Evolutionary conservation across 164 flowering plant genomes (phyloP).

Genomic region (Vitis vinifera): ASM3070453v1 NC_081818.1:28856501-28857000

Average conservation of each 20-base stretch:
- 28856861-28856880: slow-evolving; percentile 32
- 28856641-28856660: slow-evolving; percentile 16
- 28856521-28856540: too few species aligned
- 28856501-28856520: too few species aligned
- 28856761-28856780: slow-evolving; percentile 28
- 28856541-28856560: neutral
- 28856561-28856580: slow-evolving; percentile 3
- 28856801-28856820: slow-evolving; percentile 36
- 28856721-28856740: slow-evolving; percentile 18
- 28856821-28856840: slow-evolving; percentile 24
- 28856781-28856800: slow-evolving; percentile 19
- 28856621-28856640: slow-evolving; percentile 9
- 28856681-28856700: slow-evolving; percentile 22
- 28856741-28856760: slow-evolving; percentile 40
- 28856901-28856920: too few species aligned
- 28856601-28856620: neutral
- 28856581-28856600: neutral
- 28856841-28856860: slow-evolving; percentile 52
- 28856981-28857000: too few species aligned
- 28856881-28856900: slow-evolving; percentile 5
- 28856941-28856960: neutral
- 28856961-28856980: too few species aligned
- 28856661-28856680: slow-evolving; percentile 23
- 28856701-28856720: neutral
- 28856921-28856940: neutral